phyloP scores from a whole-genome alignment of 768 basidiomycete genomes.

The Lentinula boryana region DNA sequence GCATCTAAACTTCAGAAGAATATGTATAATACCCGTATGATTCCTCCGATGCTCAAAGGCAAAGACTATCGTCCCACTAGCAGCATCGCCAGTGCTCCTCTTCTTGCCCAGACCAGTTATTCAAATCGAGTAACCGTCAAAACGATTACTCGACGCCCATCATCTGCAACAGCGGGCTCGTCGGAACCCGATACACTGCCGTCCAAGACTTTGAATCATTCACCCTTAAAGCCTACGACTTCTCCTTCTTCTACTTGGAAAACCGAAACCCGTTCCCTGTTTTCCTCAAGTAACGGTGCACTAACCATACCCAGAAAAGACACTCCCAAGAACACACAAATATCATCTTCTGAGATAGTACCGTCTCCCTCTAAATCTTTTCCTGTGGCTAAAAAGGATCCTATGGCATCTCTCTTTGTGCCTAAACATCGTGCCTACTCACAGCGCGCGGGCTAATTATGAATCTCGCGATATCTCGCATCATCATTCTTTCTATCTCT shows the following conservation, averaged over 20 bases:
- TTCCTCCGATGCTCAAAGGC: slow-evolving; percentile 47
- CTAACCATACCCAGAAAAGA: neutral
- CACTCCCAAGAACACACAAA: neutral
- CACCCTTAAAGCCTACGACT: slow-evolving; percentile 7
- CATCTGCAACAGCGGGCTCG: slow-evolving; percentile 12
- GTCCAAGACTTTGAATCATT: slow-evolving; percentile 10
- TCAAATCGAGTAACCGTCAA: slow-evolving; percentile 46
- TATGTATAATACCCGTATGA: slow-evolving; percentile 44
- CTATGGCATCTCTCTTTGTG: slow-evolving; percentile 60
- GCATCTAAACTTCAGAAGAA: slow-evolving; percentile 63
- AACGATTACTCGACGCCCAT: slow-evolving; percentile 33
- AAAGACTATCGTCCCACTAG: slow-evolving; percentile 37
- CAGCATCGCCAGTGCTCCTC: slow-evolving; percentile 25
- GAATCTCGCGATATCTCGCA: neutral
- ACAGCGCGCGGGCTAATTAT: slow-evolving; percentile 36
- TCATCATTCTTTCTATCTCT: neutral
- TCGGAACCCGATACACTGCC: slow-evolving; percentile 10
- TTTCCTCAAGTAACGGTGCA: neutral
- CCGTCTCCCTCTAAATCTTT: slow-evolving; percentile 22
- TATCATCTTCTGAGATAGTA: neutral
- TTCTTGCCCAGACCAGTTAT: slow-evolving; percentile 26
- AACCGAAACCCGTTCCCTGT: neutral
- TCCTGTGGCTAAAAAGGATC: slow-evolving; percentile 50
- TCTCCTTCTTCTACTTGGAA: slow-evolving; percentile 6
- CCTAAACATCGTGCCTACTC: slow-evolving; percentile 68